Conservation (phyloP, 768 basidiomycete genomes). For the Astraeus odoratus region DNA sequence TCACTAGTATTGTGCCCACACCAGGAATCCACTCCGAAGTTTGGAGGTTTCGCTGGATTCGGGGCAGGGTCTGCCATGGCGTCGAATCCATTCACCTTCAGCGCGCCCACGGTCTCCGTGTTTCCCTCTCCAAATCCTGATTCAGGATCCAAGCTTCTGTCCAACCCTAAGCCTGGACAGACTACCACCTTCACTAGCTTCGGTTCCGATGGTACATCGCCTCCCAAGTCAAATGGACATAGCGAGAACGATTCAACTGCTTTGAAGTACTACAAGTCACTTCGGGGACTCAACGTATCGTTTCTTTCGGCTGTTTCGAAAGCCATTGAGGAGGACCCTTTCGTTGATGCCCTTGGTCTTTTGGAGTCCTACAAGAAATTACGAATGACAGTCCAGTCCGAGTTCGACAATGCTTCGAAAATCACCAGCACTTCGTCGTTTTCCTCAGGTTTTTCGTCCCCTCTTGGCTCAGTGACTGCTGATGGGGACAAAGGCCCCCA, state of each 20-base stretch:
- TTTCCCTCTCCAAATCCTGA: constrained; percentile 7
- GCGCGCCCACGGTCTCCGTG: constrained; percentile 11
- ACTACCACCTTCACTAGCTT: constrained; percentile 17
- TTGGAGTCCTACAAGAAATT: constrained; percentile 54
- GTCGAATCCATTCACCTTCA: constrained; percentile 36
- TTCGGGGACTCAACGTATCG: constrained; percentile 71
- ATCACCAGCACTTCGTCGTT: not conserved
- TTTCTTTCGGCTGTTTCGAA: constrained; percentile 52
- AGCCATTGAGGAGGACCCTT: constrained; percentile 62
- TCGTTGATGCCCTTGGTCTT: constrained; percentile 51
- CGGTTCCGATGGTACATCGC: constrained; percentile 21
- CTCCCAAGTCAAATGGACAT: constrained; percentile 14
- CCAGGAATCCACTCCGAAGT: constrained; percentile 35
- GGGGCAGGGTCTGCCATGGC: constrained; percentile 26
- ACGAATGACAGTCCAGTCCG: constrained; percentile 48
- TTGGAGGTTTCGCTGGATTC: constrained; percentile 48
- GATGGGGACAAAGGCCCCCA: too few species aligned
- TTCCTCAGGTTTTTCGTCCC: constrained; percentile 9
- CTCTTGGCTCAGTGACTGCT: constrained; percentile 9
- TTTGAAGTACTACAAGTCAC: constrained; percentile 55
- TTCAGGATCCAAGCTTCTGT: not conserved
- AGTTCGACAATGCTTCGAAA: constrained; percentile 38
- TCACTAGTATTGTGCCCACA: too few species aligned
- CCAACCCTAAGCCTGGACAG: constrained; percentile 8
- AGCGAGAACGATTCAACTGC: constrained; percentile 28